Conservation (phyloP, 192 early-diverging fungal species). For the Backusella liffmaniae region DNA sequence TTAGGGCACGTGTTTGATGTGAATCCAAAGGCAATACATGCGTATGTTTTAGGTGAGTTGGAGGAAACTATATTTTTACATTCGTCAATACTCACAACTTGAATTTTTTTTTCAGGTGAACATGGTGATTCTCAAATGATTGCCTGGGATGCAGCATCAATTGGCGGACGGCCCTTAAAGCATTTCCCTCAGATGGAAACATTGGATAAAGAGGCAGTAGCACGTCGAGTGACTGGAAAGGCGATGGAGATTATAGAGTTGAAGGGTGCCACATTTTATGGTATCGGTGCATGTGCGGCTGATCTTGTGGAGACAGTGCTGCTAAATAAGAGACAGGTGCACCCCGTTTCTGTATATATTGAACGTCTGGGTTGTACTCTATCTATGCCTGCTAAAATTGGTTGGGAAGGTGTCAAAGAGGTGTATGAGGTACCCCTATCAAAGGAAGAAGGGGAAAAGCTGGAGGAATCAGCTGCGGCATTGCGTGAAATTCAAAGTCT, state of each 20-base stretch:
- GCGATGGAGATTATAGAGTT: constrained; percentile 83
- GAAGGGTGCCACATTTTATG: constrained; percentile 85
- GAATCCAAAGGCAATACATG: constrained; percentile 71
- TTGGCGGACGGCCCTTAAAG: constrained; percentile 69
- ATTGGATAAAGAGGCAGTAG: constrained; percentile 53
- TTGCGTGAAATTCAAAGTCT: constrained; percentile 45
- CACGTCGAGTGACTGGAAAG: constrained; percentile 64
- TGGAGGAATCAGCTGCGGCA: constrained; percentile 49
- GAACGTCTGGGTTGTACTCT: constrained; percentile 61
- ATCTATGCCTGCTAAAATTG: constrained; percentile 79
- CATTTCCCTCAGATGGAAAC: constrained; percentile 60
- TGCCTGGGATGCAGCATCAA: constrained; percentile 71
- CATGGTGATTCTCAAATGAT: constrained; percentile 88
- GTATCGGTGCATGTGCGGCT: constrained; percentile 80
- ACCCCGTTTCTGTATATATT: constrained; percentile 70
- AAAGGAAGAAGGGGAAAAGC: constrained; percentile 56
- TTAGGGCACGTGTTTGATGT: constrained; percentile 54
- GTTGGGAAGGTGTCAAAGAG: constrained; percentile 66
- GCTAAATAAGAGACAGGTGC: constrained; percentile 66
- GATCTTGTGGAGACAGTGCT: constrained; percentile 66
- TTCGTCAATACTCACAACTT: too few species aligned
- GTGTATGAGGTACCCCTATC: constrained; percentile 68
- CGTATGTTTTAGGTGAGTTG: constrained; percentile 76
- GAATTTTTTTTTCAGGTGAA: constrained; percentile 50
- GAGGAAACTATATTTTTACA: too few species aligned